Percentiles rank a stretch among this genome's conserved stretches.
Evolutionary conservation across 306 rosid genomes (phyloP).

Genomic region (Pachyrhizus erosus): DNA sequence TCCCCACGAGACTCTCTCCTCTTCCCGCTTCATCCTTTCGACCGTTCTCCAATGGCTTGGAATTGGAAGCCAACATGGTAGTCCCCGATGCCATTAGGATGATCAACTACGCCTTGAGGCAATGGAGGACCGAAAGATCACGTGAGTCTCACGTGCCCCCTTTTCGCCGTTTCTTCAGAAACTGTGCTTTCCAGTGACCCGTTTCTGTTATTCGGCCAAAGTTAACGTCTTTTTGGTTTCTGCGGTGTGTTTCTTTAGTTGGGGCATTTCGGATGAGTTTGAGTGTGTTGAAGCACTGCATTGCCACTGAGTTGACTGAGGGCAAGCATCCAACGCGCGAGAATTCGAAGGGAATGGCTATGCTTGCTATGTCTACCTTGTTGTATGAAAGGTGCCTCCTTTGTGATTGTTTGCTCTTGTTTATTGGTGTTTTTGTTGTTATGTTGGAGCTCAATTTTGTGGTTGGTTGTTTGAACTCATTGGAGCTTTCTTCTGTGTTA

Average conservation of each 20-base stretch:
- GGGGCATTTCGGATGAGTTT: slow-evolving; percentile 76
- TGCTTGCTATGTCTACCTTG: slow-evolving; percentile 80
- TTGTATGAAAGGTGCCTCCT: slow-evolving; percentile 71
- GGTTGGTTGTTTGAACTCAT: slow-evolving; percentile 28
- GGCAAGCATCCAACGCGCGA: slow-evolving; percentile 55
- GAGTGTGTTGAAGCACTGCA: slow-evolving; percentile 78
- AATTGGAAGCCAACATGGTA: slow-evolving; percentile 46
- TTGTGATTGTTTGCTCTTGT: not conserved
- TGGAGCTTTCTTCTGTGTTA: not conserved
- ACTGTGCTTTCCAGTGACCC: slow-evolving; percentile 30
- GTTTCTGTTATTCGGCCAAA: not conserved
- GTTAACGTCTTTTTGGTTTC: slow-evolving; percentile 27
- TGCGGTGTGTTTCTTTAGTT: slow-evolving; percentile 49
- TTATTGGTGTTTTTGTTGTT: not conserved
- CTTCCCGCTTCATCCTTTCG: slow-evolving; percentile 49
- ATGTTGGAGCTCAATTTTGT: not conserved
- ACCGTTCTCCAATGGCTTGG: slow-evolving; percentile 53
- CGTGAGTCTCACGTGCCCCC: slow-evolving; percentile 48
- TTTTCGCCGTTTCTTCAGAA: not conserved
- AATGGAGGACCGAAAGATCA: slow-evolving; percentile 79
- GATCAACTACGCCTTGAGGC: slow-evolving; percentile 79
- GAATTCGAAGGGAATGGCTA: slow-evolving; percentile 70
- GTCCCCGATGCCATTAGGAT: slow-evolving; percentile 69
- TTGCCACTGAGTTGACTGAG: slow-evolving; percentile 61
- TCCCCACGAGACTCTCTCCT: slow-evolving; percentile 26